A percentile compares a stretch with the other conserved stretches of the same genome.
Conservation (phyloP, 1,284 basidiomycete species). For the Paramarasmius palmivorus region DNA sequence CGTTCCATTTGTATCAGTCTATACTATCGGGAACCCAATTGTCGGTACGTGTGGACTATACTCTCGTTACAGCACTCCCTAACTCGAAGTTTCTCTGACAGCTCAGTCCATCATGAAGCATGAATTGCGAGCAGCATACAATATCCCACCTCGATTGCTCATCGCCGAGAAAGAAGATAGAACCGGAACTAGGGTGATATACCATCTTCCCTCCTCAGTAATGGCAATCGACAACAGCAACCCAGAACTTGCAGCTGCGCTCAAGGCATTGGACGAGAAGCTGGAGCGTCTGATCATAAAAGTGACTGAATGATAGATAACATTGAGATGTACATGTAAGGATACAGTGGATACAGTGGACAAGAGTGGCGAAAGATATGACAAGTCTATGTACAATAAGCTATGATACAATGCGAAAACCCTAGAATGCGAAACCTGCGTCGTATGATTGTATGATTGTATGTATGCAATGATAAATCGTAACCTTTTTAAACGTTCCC, state of each 20-base stretch:
- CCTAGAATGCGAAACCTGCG: not conserved
- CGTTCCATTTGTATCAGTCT: conserved; percentile 37
- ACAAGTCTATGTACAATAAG: not conserved
- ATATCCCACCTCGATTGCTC: conserved; percentile 50
- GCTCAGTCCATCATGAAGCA: conserved; percentile 47
- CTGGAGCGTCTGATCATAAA: conserved; percentile 41
- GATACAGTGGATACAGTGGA: not conserved
- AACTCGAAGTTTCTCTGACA: no score
- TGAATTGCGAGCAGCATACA: conserved; percentile 42
- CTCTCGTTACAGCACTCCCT: no score
- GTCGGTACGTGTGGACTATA: no score
- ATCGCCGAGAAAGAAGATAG: conserved; percentile 41
- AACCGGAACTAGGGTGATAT: conserved; percentile 43
- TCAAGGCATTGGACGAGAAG: conserved; percentile 43
- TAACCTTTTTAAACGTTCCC: no score
- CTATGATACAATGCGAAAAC: not conserved
- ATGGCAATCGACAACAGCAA: conserved; percentile 29
- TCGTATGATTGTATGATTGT: no score
- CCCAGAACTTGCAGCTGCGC: conserved; percentile 33
- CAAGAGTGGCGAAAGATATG: conserved; percentile 1
- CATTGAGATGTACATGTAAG: not conserved
- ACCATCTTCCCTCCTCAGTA: conserved; percentile 49
- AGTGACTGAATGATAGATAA: conserved; percentile 25
- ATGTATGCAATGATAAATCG: no score
- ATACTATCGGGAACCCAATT: conserved; percentile 56